Percentiles rank a stretch among this genome's conserved stretches.
Evolutionary conservation across 306 rosid species (phyloP).

Genomic region (Castanopsis chinensis): DNA sequence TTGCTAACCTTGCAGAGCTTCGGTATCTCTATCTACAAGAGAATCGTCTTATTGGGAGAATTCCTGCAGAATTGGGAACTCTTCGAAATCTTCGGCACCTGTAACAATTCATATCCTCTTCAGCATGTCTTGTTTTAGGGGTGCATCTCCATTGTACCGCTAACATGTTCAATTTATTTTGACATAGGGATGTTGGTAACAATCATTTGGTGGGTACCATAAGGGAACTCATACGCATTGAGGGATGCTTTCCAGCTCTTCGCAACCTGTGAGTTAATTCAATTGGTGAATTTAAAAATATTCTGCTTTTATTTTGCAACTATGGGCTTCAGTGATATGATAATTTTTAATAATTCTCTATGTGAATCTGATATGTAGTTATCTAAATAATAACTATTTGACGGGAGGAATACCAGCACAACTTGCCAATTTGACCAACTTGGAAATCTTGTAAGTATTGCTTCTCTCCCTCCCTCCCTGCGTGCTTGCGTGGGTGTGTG

Average conservation of each 20-base stretch:
- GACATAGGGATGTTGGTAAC: conserved; percentile 83
- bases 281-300: conserved; percentile 4
- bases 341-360: conserved; percentile 8
- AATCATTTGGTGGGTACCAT: conserved; percentile 98
- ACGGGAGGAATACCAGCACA: conserved; percentile 98
- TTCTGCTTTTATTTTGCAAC: background rate
- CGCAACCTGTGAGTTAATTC: conserved; percentile 79
- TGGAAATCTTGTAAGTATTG: conserved; percentile 84
- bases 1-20: conserved; percentile 90
- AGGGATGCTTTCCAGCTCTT: conserved; percentile 91
- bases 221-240: conserved; percentile 93
- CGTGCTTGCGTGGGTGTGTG: background rate
- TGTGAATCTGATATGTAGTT: conserved; percentile 41
- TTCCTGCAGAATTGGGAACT: conserved; percentile 94
- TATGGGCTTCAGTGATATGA: background rate
- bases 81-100: conserved; percentile 85
- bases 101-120: conserved; percentile 41
- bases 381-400: conserved; percentile 84
- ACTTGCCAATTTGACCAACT: conserved; percentile 83
- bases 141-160: conserved; percentile 7
- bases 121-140: background rate
- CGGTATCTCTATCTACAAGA: conserved; percentile 94
- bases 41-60: conserved; percentile 79
- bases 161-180: conserved; percentile 20
- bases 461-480: background rate